Evolutionary conservation across 371 early-diverging fungal genomes (phyloP), one percentile per base, ranked within the genome.

Genomic region (Zopfochytrium polystomum): DNA sequence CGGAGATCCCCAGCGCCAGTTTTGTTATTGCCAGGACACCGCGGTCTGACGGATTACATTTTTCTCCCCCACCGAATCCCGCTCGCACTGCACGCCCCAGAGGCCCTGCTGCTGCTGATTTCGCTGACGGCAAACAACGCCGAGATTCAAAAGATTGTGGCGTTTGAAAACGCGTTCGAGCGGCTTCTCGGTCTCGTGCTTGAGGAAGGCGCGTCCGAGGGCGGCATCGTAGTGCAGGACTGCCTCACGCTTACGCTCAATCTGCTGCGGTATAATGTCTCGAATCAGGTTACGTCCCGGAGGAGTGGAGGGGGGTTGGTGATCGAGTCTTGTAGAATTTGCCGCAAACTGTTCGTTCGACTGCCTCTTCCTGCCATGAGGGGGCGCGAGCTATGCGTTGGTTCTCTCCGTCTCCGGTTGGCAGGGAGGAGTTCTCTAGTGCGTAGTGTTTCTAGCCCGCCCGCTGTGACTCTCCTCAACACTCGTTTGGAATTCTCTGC

Each of bases 131-230:
- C 86, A 55, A 83, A 79, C 42, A 94, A 95, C 72, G 88, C 95
- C 31, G 97, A 96, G 46, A 87, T 98, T 27, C 97, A 98, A 75
- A 96, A 98, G 77, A 91, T 98, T 60, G 89, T 96, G 47, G 95
- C 96, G 3, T 98, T 98, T 71, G 94, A 96, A 67, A 93, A 89
- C 65, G 92, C 94, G 4, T 96, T 98, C 76, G 97, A 96, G 62
- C 81, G 88, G 20, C 70, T 95, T 31, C 75, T 96, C 52, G 80
- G 81, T 1, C 88, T 94, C 47, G 89, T 95, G 62, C 74, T 84
- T 47, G 92, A 91, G n/a, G 95, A 95, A 63, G 95, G 92, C 42
- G 94, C 90, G 15, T 84, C 91, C 30, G 87, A 90, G 11, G 96
- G 96, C 23, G 94, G 90, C 42, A 93, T 98, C 62, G 84, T 96